Percentiles rank a stretch among this genome's conserved stretches.
Conservation (phyloP, 2,329 filamentous ascomycete genomes). For the Xylariaceae sp. region DNA sequence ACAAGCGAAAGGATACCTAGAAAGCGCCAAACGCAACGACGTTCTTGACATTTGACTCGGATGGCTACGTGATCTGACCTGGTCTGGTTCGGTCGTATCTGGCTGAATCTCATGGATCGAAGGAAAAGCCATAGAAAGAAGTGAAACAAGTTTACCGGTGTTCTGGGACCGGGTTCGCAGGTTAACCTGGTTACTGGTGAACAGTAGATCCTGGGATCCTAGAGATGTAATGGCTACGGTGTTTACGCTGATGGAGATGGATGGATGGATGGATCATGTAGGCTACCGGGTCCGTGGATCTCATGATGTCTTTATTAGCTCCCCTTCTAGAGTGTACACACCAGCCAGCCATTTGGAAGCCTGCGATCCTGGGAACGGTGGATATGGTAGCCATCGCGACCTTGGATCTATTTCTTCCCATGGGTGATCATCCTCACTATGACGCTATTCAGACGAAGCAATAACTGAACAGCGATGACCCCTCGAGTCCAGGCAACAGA, state of each 20-base stretch:
- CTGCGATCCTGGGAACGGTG: no score
- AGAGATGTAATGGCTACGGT: conserved; percentile 6
- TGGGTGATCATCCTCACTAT: no score
- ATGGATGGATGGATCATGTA: conserved; percentile 15
- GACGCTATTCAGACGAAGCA: no score
- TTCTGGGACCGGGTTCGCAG: conserved; percentile 20
- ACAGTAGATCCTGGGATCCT: no score
- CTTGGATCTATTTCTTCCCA: no score
- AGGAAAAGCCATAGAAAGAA: conserved; percentile 12
- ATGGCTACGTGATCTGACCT: conserved; percentile 20
- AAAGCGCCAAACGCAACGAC: conserved; percentile 20
- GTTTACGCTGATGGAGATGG: not conserved
- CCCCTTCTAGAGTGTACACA: not conserved
- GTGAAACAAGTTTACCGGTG: conserved; percentile 25
- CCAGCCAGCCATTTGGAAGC: not conserved
- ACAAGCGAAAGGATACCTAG: not conserved
- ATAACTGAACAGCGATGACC: no score
- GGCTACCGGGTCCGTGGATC: conserved; percentile 23
- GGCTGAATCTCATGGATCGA: conserved; percentile 27
- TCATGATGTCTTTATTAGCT: conserved; percentile 18
- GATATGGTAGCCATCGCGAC: no score
- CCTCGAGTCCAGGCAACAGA: no score
- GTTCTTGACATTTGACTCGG: conserved; percentile 23
- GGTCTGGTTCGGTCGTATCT: conserved; percentile 20
- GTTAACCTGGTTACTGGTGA: no score